phyloP scores from a whole-genome alignment of 768 basidiomycete genomes.

The Kwoniella dendrophila region DNA sequence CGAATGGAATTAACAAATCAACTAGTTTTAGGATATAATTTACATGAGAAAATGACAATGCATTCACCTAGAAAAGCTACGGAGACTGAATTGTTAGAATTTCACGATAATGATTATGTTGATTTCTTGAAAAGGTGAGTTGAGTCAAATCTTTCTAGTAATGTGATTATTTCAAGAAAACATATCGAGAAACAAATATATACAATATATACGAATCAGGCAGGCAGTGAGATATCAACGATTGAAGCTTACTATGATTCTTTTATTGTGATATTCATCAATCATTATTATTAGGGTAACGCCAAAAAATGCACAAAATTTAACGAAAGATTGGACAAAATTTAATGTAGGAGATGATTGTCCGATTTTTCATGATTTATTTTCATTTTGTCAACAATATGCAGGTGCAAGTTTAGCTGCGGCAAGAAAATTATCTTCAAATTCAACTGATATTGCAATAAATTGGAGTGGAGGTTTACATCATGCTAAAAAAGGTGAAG shows the following conservation, averaged over 20 bases:
- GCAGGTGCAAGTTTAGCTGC: conserved; percentile 89
- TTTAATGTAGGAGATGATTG: conserved; percentile 98
- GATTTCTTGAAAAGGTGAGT: conserved; percentile 88
- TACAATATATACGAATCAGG: too few relatives aligned
- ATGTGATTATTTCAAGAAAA: not conserved
- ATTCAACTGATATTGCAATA: conserved; percentile 90
- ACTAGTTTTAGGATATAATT: conserved; percentile 90
- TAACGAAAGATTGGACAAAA: conserved; percentile 59
- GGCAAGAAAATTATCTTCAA: conserved; percentile 80
- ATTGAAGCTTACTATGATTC: not conserved
- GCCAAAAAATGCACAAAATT: conserved; percentile 62
- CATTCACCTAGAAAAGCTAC: conserved; percentile 88
- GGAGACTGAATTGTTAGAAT: conserved; percentile 80
- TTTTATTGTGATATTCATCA: not conserved
- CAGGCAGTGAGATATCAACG: too few relatives aligned
- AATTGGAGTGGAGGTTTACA: conserved; percentile 99
- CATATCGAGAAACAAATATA: not conserved
- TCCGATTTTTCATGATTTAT: conserved; percentile 93
- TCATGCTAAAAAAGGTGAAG: conserved; percentile 96
- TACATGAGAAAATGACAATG: conserved; percentile 94
- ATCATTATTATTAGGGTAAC: conserved; percentile 66
- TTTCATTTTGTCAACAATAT: conserved; percentile 91
- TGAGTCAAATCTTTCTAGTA: not conserved
- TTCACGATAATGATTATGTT: conserved; percentile 93
- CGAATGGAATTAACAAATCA: conserved; percentile 94